phyloP scores from a whole-genome alignment of 2,329 filamentous ascomycete genomes.

The Lasiodiplodia citricola region DNA sequence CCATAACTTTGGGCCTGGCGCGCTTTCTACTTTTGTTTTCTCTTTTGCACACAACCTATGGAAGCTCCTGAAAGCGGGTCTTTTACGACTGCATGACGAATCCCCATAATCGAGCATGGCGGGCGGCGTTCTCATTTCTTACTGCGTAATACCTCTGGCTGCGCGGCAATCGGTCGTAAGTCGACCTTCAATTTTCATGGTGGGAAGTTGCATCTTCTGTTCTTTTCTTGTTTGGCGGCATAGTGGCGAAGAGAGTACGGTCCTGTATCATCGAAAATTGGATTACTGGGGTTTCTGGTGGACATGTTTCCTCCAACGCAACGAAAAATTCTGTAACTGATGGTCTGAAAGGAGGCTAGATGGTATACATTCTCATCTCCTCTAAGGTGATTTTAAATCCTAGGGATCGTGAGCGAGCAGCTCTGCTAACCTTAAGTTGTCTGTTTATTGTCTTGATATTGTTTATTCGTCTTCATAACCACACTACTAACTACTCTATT shows the following conservation, averaged over 20 bases:
- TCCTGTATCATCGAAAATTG: not conserved
- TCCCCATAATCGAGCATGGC: conserved; percentile 18
- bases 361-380: not conserved
- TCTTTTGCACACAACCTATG: conserved; percentile 5
- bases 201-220: not conserved
- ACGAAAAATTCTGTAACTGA: not conserved
- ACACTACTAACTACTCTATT: too few relatives aligned
- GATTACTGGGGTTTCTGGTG: not conserved
- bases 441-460: not conserved
- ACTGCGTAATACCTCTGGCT: not conserved
- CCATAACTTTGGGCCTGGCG: not conserved
- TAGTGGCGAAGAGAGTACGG: not conserved
- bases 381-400: not conserved
- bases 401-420: not conserved
- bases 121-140: conserved; percentile 14
- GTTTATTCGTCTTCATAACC: not conserved
- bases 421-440: not conserved
- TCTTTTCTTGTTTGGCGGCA: not conserved
- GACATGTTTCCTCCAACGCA: not conserved
- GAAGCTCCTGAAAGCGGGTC: not conserved
- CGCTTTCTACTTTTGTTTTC: not conserved
- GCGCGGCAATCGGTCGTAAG: not conserved
- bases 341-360: not conserved
- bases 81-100: conserved; percentile 20
- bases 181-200: not conserved